These are phyloP conservation scores for Canavalia ensiformis DNA, from an alignment of 306 rosid genomes.

Conservation along the genomic window DNA sequence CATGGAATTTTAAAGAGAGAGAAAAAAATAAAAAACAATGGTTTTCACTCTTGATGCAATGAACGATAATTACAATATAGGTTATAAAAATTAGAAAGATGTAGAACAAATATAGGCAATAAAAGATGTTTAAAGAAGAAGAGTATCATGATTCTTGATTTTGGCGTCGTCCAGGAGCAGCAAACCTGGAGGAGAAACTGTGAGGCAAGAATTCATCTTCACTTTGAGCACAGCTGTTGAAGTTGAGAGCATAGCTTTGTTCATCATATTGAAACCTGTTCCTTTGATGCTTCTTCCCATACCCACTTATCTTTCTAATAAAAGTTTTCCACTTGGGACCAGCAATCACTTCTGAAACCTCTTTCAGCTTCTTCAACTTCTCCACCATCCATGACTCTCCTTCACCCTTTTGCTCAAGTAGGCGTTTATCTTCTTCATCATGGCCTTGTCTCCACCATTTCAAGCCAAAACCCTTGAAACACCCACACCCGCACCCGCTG, in stretches of 20 bases:
- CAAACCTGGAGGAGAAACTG: conserved; percentile 62
- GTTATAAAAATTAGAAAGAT: neutral
- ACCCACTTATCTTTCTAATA: conserved; percentile 69
- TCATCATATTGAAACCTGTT: conserved; percentile 70
- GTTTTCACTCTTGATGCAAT: neutral
- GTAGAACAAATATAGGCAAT: conserved; percentile 19
- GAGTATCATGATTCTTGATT: conserved; percentile 37
- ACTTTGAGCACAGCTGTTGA: conserved; percentile 56
- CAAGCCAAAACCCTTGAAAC: conserved; percentile 53
- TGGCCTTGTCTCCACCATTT: conserved; percentile 39
- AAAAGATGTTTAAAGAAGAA: neutral
- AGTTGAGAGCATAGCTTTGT: conserved; percentile 80
- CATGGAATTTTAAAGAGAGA: neutral
- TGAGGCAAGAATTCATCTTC: conserved; percentile 62
- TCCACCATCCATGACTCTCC: conserved; percentile 61
- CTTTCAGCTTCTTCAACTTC: conserved; percentile 60
- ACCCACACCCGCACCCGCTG: conserved; percentile 60
- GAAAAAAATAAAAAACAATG: neutral
- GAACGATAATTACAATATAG: neutral
- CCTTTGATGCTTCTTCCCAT: conserved; percentile 45
- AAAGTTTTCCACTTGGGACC: conserved; percentile 87
- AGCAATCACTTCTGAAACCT: conserved; percentile 65
- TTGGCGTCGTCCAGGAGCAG: conserved; percentile 54
- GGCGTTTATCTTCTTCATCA: conserved; percentile 34
- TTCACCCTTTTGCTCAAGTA: conserved; percentile 43